Percentiles rank a stretch among this genome's conserved stretches.
Conservation (phyloP, 1,284 basidiomycete genomes). For the Sphaerobolus stellatus region DNA sequence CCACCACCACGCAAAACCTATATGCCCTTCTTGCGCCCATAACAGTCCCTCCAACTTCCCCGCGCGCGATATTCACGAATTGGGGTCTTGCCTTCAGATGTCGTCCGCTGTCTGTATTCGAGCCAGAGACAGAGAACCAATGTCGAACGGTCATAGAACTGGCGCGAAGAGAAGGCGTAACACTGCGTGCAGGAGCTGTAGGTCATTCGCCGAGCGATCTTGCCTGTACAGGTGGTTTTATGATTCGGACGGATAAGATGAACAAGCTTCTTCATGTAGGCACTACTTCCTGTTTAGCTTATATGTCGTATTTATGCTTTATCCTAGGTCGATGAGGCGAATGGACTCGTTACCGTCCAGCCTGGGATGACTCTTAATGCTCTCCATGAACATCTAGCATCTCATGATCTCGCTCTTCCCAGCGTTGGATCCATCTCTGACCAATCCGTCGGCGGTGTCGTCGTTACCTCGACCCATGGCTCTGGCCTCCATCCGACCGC, state of each 20-base stretch:
- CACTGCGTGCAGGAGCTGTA: constrained; percentile 82
- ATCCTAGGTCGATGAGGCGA: constrained; percentile 9
- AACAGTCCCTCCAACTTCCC: constrained; percentile 45
- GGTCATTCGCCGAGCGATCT: constrained; percentile 95
- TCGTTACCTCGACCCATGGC: constrained; percentile 95
- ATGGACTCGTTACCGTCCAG: constrained; percentile 56
- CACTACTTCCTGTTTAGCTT: constrained; percentile 22
- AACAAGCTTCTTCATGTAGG: constrained; percentile 73
- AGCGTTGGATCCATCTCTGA: constrained; percentile 97
- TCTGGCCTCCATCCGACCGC: constrained; percentile 80
- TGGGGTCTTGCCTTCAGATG: constrained; percentile 72
- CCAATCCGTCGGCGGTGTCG: constrained; percentile 89
- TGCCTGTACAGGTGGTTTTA: constrained; percentile 81
- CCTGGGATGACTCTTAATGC: constrained; percentile 78
- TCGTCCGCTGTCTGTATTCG: constrained; percentile 68
- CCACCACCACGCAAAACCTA: constrained; percentile 8
- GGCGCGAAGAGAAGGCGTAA: constrained; percentile 69
- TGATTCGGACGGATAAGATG: constrained; percentile 75
- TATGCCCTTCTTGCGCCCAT: constrained; percentile 43
- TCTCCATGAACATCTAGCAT: constrained; percentile 67
- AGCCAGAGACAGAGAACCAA: constrained; percentile 71
- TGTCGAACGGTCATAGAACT: constrained; percentile 82
- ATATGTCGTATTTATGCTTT: constrained; percentile 13
- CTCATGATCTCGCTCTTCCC: constrained; percentile 76
- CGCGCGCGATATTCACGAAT: constrained; percentile 57